A percentile compares a stretch with the other conserved stretches of the same genome.
Conservation (phyloP, 1,139 yeast species). For the Scheffersomyces quercinus region DNA sequence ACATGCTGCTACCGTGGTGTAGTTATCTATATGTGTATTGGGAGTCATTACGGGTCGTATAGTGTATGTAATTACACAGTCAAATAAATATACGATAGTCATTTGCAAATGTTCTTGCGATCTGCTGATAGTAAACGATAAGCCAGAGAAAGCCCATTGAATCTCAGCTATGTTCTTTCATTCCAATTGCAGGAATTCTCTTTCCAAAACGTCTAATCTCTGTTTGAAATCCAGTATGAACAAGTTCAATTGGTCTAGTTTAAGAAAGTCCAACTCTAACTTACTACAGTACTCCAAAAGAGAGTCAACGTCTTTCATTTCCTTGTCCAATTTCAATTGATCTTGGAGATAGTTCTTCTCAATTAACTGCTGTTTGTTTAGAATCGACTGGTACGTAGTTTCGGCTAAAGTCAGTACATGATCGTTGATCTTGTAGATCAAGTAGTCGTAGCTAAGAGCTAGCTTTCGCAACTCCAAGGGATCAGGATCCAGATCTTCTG, state of each 20-base stretch:
- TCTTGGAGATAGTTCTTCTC: slow-evolving; percentile 36
- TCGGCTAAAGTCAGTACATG: slow-evolving; percentile 45
- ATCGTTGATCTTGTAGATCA: slow-evolving; percentile 61
- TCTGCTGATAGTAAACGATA: too few relatives aligned
- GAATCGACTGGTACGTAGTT: slow-evolving; percentile 31
- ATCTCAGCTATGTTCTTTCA: neutral
- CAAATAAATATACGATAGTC: too few relatives aligned
- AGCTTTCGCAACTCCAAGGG: slow-evolving; percentile 63
- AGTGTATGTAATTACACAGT: too few relatives aligned
- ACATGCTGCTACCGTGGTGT: too few relatives aligned
- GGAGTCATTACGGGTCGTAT: too few relatives aligned
- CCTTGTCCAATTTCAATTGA: slow-evolving; percentile 39
- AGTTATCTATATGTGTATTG: too few relatives aligned
- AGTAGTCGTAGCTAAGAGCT: slow-evolving; percentile 61
- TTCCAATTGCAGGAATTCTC: slow-evolving; percentile 14
- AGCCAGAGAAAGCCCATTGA: too few relatives aligned
- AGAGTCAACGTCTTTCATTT: slow-evolving; percentile 43
- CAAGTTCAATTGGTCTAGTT: slow-evolving; percentile 61
- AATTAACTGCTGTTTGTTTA: slow-evolving; percentile 26
- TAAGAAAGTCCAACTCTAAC: slow-evolving; percentile 62
- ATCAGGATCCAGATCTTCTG: slow-evolving; percentile 42
- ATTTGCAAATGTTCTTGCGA: too few relatives aligned
- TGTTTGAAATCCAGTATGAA: slow-evolving; percentile 45
- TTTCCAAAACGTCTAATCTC: slow-evolving; percentile 29
- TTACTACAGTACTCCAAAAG: slow-evolving; percentile 53